Evolutionary conservation across 1,284 basidiomycete species (phyloP).

Genomic region (Vanrija sp.): DNA sequence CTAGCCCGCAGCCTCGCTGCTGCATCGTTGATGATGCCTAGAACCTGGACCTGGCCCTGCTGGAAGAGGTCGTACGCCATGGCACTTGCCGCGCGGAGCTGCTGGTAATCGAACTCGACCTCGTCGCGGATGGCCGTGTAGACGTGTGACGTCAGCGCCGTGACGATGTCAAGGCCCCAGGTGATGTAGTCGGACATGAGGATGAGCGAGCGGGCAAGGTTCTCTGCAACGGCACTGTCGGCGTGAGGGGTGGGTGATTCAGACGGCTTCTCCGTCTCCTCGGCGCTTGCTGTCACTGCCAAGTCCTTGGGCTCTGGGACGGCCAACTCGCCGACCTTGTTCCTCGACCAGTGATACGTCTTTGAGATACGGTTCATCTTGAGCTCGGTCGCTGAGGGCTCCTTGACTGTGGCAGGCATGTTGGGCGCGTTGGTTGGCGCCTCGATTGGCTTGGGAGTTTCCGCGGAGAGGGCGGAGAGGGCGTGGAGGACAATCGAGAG

Average conservation of each 20-base stretch:
- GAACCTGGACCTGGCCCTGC: not conserved
- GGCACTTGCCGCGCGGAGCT: not conserved
- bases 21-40: not conserved
- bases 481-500: slow-evolving; percentile 7
- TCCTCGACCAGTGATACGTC: slow-evolving; percentile 2
- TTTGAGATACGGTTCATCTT: not conserved
- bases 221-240: not conserved
- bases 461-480: not conserved
- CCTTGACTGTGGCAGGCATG: not conserved
- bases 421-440: not conserved
- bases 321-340: not conserved
- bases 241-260: not conserved
- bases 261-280: not conserved
- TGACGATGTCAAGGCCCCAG: not conserved
- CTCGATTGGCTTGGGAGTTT: not conserved
- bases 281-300: too few species aligned
- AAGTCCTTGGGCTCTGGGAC: not conserved
- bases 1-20: not conserved
- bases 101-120: not conserved
- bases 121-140: not conserved
- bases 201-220: not conserved
- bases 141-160: not conserved
- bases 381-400: not conserved
- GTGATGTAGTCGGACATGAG: not conserved
- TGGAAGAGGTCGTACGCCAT: not conserved